Evolutionary conservation across 495 filamentous ascomycete species (phyloP), one percentile per base, ranked within the genome.

Genomic region (Tuber aestivum): DNA sequence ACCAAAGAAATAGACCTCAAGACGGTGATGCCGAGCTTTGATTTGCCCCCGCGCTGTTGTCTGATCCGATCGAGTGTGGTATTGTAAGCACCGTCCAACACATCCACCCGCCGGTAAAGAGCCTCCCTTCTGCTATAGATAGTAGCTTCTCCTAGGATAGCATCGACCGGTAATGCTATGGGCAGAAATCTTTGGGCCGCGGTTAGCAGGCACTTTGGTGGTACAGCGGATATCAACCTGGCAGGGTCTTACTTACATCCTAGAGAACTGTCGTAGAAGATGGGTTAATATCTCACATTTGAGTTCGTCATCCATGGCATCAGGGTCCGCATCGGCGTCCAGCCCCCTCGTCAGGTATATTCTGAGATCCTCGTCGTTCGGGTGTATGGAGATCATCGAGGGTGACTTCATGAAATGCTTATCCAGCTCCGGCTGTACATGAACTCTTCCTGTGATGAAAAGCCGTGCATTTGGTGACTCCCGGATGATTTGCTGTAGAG

Each of bases 201-300:
- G n/a, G 48, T 50, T 3, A 50, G 21, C 3, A n/a, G 0, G 9
- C 44, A 1, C 41, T 42, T 45, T 20, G 44, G 21, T 50, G n/a
- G 21, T 1, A 9, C n/a, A 23, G n/a, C n/a, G 48, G 48, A n/a
- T n/a, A n/a, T 23, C 0, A n/a, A n/a, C 8, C 48, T 23, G 7
- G 21, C 18, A 2, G 21, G 21, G 23, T 9, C 1, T 72, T 70
- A 72, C 76, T 72, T 72, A 78, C 76, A 78, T 76, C 27, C 76
- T 70, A 6, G 75, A 23, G 9, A 48, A 65, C 23, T 41, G 42
- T 9, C 40, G 41, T 45, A 41, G 41, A 56, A 75, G 68, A 40
- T 74, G 48, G 18, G 73, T 69, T 0, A 78, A 23, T 41, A 78
- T 70, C 27, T 70, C 50, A 21, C 5, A 14, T 50, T n/a, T 50